These are phyloP conservation scores for Hanseniaspora pseudoguilliermondii DNA, from an alignment of 805 yeast species.

Conservation along the genomic window DNA sequence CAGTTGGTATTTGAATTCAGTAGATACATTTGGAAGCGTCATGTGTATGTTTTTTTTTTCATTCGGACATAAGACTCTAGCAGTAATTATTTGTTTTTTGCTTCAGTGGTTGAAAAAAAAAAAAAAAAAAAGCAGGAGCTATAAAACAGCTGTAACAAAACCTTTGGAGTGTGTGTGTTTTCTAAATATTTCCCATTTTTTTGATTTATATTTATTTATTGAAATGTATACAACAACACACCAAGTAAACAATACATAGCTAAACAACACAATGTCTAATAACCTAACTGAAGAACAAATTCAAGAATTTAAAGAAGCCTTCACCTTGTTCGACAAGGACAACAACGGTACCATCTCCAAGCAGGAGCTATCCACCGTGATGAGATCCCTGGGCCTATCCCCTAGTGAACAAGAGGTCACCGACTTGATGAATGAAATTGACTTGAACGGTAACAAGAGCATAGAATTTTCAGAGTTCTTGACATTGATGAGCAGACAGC, in stretches of 20 bases:
- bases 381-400: slow-evolving; percentile 97
- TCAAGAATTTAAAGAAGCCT: slow-evolving; percentile 94
- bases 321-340: slow-evolving; percentile 91
- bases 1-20: too few relatives aligned
- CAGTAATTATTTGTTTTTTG: too few relatives aligned
- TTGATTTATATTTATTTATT: too few relatives aligned
- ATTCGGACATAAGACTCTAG: too few relatives aligned
- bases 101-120: too few relatives aligned
- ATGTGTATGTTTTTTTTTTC: too few relatives aligned
- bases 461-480: slow-evolving; percentile 73
- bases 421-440: slow-evolving; percentile 95
- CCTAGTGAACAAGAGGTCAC: slow-evolving; percentile 93
- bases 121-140: too few relatives aligned
- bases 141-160: too few relatives aligned
- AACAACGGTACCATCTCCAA: slow-evolving; percentile 95
- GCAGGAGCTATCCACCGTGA: slow-evolving; percentile 90
- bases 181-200: too few relatives aligned
- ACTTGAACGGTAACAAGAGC: slow-evolving; percentile 84
- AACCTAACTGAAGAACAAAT: slow-evolving; percentile 92
- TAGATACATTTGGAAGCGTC: too few relatives aligned
- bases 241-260: background rate
- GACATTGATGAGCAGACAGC: slow-evolving; percentile 81
- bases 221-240: too few relatives aligned
- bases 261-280: slow-evolving; percentile 17
- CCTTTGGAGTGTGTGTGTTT: background rate